Conservation (phyloP, 352 stramenopile species). For the Phytophthora meadii region DNA sequence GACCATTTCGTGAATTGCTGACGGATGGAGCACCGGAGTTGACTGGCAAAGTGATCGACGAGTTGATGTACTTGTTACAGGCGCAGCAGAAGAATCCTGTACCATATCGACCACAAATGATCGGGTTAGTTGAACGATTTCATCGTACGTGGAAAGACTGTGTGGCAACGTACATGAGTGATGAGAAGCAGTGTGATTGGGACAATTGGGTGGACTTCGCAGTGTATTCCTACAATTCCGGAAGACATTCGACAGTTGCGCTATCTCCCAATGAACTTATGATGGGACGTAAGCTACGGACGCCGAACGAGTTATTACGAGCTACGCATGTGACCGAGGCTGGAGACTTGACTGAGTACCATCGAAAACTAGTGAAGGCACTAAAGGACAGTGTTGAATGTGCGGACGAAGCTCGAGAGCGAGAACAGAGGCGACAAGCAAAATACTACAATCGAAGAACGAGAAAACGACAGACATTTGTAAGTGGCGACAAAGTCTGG, state of each 20-base stretch:
- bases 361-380: background rate
- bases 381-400: background rate
- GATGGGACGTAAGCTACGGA: background rate
- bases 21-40: background rate
- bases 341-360: background rate
- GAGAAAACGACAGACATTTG: too few relatives aligned
- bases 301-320: background rate
- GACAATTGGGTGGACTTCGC: constrained; percentile 8
- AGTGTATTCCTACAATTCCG: constrained; percentile 5
- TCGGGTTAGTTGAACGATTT: background rate
- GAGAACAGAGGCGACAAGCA: background rate
- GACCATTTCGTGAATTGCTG: background rate
- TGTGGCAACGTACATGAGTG: background rate
- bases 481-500: too few relatives aligned
- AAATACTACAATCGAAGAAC: too few relatives aligned
- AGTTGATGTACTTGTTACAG: too few relatives aligned
- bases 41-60: too few relatives aligned
- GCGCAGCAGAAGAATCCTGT: too few relatives aligned
- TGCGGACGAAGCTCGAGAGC: background rate
- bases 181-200: background rate
- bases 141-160: background rate
- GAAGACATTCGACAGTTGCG: background rate
- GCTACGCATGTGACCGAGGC: background rate
- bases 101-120: too few relatives aligned
- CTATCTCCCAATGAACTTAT: background rate